Evolutionary conservation across 768 basidiomycete species (phyloP), one percentile per base, ranked within the genome.

Genomic region (Suillus fuscotomentosus): DNA sequence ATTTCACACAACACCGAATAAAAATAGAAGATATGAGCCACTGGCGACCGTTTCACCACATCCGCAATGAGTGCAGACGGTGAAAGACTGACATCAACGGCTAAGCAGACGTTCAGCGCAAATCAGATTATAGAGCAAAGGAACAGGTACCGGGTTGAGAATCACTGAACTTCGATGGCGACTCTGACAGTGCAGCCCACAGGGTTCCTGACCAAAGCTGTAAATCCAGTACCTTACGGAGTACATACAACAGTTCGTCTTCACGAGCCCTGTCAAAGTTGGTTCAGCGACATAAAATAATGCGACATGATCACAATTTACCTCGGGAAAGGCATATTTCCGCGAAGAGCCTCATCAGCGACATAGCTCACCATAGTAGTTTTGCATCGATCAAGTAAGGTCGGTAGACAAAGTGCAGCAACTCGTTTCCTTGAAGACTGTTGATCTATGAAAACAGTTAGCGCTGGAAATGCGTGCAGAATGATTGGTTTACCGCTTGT

Each of bases 21-120:
- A 64, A 97, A 88, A 71, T 95, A 88, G 82, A 97, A 97, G 13
- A 99, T 78, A 70, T 97, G 95, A 0, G 91, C 94, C 17, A 87
- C 82, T 0, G 86, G 75, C 2, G 95, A 95, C 1, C 91, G 86
- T 68, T 86, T 86, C 14, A 90, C 85, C 0, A 90, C 85, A 65
- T 94, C 88, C 0, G 88, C 81, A 24, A 96, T 82, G 3, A 92
- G 78, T 14, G 79, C 77, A 14, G 85, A 77, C 0, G 88, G 84
- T 1, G 81, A 75, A 20, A 84, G 71, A 2, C 79, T 75, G 1
- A 78, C 51, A 75, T 87, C 84, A 67, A 79, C 76, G 68, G 73
- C 80, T 76, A 61, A 13, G 14, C n/a, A 53, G 22, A 27, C 34
- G 45, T 39, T 39, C 42, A 53, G 17, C 14, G 3, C 24, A 38